Conservation (phyloP, 192 early-diverging fungal species). For the Coemansia sp. region DNA sequence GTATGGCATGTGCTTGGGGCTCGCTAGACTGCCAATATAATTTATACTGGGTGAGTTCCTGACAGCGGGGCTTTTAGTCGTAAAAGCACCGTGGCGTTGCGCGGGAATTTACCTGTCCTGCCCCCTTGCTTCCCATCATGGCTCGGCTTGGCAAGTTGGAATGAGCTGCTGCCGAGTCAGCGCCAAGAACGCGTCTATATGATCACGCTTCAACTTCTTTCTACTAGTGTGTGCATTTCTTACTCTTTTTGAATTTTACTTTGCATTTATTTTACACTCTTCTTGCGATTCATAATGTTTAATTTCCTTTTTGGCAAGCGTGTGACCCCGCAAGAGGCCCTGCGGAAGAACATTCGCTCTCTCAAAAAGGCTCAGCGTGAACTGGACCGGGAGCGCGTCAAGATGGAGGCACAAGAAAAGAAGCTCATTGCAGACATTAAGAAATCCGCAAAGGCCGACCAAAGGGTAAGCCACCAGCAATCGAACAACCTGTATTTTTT, state of each 20-base stretch:
- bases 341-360: constrained; percentile 88
- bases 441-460: constrained; percentile 84
- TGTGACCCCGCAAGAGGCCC: constrained; percentile 86
- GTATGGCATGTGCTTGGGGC: background rate
- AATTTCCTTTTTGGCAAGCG: constrained; percentile 73
- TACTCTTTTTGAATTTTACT: background rate
- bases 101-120: background rate
- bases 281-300: constrained; percentile 31
- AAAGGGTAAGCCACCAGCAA: constrained; percentile 66
- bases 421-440: constrained; percentile 93
- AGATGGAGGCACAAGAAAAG: constrained; percentile 94
- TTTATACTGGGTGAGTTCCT: background rate
- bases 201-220: background rate
- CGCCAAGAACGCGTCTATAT: background rate
- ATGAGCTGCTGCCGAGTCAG: background rate
- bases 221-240: background rate
- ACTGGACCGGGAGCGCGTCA: constrained; percentile 83
- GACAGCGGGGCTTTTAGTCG: background rate
- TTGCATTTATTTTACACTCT: background rate
- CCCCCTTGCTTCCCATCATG: background rate
- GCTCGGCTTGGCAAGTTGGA: background rate
- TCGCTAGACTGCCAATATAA: background rate
- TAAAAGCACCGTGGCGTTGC: background rate
- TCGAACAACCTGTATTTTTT: background rate
- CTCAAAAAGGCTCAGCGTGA: constrained; percentile 88